Percentiles rank a stretch among this genome's conserved stretches.
Evolutionary conservation across 371 early-diverging fungal species (phyloP).

Genomic region (Haplosporangium sp.): DNA sequence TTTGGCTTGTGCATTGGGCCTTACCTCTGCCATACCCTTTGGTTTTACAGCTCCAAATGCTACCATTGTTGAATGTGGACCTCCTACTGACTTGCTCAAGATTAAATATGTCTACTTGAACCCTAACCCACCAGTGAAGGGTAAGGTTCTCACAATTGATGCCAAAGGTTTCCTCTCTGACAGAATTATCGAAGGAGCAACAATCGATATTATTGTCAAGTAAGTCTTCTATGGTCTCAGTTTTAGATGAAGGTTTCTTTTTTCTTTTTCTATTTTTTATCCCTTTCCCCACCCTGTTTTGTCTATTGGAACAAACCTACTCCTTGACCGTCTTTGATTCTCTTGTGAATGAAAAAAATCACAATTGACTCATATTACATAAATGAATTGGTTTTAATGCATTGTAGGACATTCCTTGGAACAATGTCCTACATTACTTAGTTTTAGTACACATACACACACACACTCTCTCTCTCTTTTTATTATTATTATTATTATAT

Average conservation of each 20-base stretch:
- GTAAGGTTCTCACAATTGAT: conserved; percentile 62
- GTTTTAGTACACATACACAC: too few relatives aligned
- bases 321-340: background rate
- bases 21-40: conserved; percentile 21
- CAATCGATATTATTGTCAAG: conserved; percentile 62
- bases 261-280: background rate
- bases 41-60: conserved; percentile 8
- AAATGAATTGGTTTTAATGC: too few relatives aligned
- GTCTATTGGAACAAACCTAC: background rate
- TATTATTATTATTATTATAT: too few relatives aligned
- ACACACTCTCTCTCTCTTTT: too few relatives aligned
- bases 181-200: conserved; percentile 65
- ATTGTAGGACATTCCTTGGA: too few relatives aligned
- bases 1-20: conserved; percentile 37
- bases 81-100: conserved; percentile 33
- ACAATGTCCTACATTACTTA: too few relatives aligned
- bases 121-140: conserved; percentile 72
- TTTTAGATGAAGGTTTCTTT: background rate
- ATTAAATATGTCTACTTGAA: conserved; percentile 58
- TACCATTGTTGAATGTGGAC: conserved; percentile 41
- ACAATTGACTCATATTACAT: too few relatives aligned
- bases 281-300: background rate
- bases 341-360: too few relatives aligned
- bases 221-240: conserved; percentile 29
- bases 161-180: conserved; percentile 64